Conservation (phyloP, 768 basidiomycete species). For the Leccinum broughii region DNA sequence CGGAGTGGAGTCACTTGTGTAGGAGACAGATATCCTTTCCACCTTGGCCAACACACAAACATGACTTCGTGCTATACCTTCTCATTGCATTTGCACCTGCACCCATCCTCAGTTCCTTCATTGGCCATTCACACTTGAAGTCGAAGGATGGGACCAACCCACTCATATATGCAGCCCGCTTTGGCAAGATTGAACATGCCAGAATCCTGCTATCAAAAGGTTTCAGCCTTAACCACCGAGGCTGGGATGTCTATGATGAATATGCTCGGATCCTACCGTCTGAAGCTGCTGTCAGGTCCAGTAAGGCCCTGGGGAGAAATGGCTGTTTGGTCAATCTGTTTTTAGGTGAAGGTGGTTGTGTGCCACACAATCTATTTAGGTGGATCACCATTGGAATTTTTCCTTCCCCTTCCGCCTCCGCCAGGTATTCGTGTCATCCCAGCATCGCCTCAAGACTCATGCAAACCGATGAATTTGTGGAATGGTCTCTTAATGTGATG, state of each 20-base stretch:
- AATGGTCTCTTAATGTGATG: neutral
- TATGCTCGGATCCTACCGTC: neutral
- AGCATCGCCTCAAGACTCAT: neutral
- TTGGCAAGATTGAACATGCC: neutral
- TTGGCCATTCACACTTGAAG: neutral
- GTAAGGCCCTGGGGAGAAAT: too few species aligned
- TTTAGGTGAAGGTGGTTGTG: neutral
- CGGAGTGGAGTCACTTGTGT: neutral
- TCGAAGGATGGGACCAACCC: neutral
- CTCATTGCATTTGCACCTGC: neutral
- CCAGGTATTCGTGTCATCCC: too few species aligned
- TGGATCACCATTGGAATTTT: too few species aligned
- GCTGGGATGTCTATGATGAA: neutral
- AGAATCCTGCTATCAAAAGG: neutral
- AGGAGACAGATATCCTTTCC: neutral
- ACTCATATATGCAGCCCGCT: neutral
- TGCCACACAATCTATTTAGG: neutral
- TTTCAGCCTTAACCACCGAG: neutral
- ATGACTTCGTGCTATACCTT: neutral
- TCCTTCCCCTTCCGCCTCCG: too few species aligned
- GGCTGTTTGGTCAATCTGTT: neutral
- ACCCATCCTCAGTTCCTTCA: neutral
- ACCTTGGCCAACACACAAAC: neutral
- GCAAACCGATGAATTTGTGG: neutral
- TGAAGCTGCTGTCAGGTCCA: neutral